Percentiles rank a stretch among this genome's conserved stretches.
Evolutionary conservation across 2,329 filamentous ascomycete species (phyloP).

Genomic region (Aphanocladium album): DNA sequence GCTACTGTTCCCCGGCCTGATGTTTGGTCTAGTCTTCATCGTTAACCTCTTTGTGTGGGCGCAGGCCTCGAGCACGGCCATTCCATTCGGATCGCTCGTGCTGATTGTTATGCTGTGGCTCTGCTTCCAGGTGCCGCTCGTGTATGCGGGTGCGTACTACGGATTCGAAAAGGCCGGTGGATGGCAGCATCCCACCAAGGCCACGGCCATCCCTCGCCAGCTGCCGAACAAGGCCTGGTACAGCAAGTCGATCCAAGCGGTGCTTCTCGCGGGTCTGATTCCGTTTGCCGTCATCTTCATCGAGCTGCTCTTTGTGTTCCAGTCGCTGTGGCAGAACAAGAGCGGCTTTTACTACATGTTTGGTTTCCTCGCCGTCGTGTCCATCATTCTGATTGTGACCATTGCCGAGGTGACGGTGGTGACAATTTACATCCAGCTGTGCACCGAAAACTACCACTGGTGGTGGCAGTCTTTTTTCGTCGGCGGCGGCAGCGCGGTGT

Average conservation of each 20-base stretch:
- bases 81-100: slow-evolving; percentile 75
- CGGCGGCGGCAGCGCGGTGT: slow-evolving; percentile 69
- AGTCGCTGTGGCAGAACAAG: slow-evolving; percentile 85
- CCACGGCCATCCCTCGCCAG: slow-evolving; percentile 64
- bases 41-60: slow-evolving; percentile 89
- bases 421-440: slow-evolving; percentile 75
- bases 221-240: slow-evolving; percentile 76
- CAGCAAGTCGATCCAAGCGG: slow-evolving; percentile 54
- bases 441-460: slow-evolving; percentile 84
- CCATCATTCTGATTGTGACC: slow-evolving; percentile 65
- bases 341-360: slow-evolving; percentile 90
- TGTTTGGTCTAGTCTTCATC: slow-evolving; percentile 70
- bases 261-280: slow-evolving; percentile 69
- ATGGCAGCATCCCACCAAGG: slow-evolving; percentile 81
- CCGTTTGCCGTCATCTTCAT: slow-evolving; percentile 87
- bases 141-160: slow-evolving; percentile 74
- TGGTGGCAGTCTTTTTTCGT: slow-evolving; percentile 87
- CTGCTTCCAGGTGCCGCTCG: slow-evolving; percentile 77
- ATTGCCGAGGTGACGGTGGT: slow-evolving; percentile 81
- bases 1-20: slow-evolving; percentile 70
- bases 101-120: slow-evolving; percentile 74
- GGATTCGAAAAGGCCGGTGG: slow-evolving; percentile 62
- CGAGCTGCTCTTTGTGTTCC: slow-evolving; percentile 81
- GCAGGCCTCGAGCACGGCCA: slow-evolving; percentile 80
- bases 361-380: slow-evolving; percentile 74